phyloP scores from a whole-genome alignment of 2,329 filamentous ascomycete genomes.

The Trichophaea hybrida region DNA sequence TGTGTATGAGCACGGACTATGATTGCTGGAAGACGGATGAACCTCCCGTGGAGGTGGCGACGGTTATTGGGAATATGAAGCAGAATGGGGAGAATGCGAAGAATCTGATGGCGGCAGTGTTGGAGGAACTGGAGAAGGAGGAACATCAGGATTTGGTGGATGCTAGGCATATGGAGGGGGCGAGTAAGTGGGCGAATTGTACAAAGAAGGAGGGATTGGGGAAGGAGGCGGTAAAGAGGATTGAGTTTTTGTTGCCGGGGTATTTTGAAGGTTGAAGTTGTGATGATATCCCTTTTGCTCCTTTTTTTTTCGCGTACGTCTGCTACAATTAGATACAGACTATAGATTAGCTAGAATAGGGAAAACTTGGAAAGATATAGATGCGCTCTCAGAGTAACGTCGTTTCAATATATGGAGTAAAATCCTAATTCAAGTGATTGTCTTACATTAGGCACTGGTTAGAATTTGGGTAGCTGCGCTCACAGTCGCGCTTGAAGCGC shows the following conservation, averaged over 20 bases:
- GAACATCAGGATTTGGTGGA: slow-evolving; percentile 61
- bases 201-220: slow-evolving; percentile 64
- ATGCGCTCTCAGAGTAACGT: too few species aligned
- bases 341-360: not conserved
- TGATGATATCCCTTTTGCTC: too few species aligned
- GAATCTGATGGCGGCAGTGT: slow-evolving; percentile 67
- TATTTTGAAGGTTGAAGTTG: not conserved
- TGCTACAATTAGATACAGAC: too few species aligned
- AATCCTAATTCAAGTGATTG: too few species aligned
- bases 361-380: not conserved
- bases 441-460: too few species aligned
- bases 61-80: slow-evolving; percentile 95
- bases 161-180: slow-evolving; percentile 68
- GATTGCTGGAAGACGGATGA: slow-evolving; percentile 75
- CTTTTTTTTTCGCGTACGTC: too few species aligned
- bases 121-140: slow-evolving; percentile 69
- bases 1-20: slow-evolving; percentile 98
- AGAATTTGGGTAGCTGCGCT: too few species aligned
- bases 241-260: slow-evolving; percentile 49
- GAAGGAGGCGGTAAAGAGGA: slow-evolving; percentile 59
- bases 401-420: too few species aligned
- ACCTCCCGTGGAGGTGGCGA: slow-evolving; percentile 68
- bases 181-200: slow-evolving; percentile 66
- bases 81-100: slow-evolving; percentile 81
- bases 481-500: too few species aligned